Percentiles rank a stretch among this genome's conserved stretches.
Conservation (phyloP, 2,329 filamentous ascomycete species). For the Laburnicola sp. region DNA sequence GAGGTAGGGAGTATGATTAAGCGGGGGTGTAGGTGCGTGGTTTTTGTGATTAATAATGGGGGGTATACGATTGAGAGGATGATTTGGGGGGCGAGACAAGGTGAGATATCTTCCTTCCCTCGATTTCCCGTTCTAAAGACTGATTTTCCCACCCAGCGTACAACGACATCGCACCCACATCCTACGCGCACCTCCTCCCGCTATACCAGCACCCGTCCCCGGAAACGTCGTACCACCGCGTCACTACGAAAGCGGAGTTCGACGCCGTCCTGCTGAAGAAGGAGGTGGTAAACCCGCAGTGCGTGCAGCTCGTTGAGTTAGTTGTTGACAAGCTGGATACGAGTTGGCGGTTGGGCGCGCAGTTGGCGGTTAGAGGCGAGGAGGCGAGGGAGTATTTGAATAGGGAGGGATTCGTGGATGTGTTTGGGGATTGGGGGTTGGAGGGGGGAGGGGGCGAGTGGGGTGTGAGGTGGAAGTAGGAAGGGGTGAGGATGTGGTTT, state of each 20-base stretch:
- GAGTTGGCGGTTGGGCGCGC: slow-evolving; percentile 40
- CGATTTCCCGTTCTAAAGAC: background rate
- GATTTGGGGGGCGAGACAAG: slow-evolving; percentile 49
- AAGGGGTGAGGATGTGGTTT: too few species aligned
- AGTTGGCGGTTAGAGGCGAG: slow-evolving; percentile 43
- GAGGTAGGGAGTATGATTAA: slow-evolving; percentile 66
- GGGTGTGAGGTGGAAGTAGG: slow-evolving; percentile 6
- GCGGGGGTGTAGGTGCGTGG: slow-evolving; percentile 37
- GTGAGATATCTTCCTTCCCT: slow-evolving; percentile 18
- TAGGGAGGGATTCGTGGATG: slow-evolving; percentile 46
- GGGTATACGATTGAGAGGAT: slow-evolving; percentile 54
- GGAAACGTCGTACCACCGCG: slow-evolving; percentile 40
- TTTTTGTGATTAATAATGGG: slow-evolving; percentile 53
- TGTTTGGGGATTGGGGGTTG: slow-evolving; percentile 38
- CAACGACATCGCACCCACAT: slow-evolving; percentile 47
- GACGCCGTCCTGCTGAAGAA: slow-evolving; percentile 38
- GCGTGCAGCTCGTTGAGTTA: slow-evolving; percentile 48
- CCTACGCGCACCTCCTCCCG: slow-evolving; percentile 46
- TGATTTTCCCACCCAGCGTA: too few species aligned
- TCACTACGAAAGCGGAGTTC: slow-evolving; percentile 45
- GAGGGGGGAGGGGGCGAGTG: slow-evolving; percentile 6
- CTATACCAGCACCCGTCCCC: slow-evolving; percentile 45
- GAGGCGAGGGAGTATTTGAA: slow-evolving; percentile 42
- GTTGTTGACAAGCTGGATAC: slow-evolving; percentile 49
- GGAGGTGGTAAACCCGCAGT: slow-evolving; percentile 33